These are phyloP conservation scores for Eucalyptus sp. DNA, from an alignment of 345 rosid species.

Conservation along the genomic window DNA sequence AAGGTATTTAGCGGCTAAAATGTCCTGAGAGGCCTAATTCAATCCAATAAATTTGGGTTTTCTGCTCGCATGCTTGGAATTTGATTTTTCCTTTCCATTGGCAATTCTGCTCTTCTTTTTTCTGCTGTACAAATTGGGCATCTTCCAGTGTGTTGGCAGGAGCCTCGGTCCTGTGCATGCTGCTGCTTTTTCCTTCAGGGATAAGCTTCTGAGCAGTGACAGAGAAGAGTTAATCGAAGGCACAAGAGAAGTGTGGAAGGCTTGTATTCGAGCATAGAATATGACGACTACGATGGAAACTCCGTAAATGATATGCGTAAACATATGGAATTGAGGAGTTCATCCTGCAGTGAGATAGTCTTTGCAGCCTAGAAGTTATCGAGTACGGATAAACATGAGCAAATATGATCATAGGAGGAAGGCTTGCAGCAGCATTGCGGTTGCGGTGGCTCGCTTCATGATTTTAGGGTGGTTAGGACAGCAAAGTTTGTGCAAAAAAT, in stretches of 20 bases:
- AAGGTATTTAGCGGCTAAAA: not conserved
- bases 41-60: not conserved
- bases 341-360: not conserved
- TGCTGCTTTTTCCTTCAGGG: conserved; percentile 24
- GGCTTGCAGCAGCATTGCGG: not conserved
- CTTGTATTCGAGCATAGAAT: not conserved
- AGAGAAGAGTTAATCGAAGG: not conserved
- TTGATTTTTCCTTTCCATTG: not conserved
- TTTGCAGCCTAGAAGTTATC: conserved; percentile 27
- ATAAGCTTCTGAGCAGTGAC: not conserved
- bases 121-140: conserved; percentile 29
- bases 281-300: not conserved
- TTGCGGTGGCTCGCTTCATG: not conserved
- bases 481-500: conserved; percentile 27
- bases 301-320: not conserved
- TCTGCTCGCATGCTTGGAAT: not conserved
- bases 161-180: conserved; percentile 19
- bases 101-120: conserved; percentile 35
- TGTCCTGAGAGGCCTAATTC: not conserved
- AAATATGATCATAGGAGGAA: not conserved
- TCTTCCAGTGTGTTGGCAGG: conserved; percentile 29
- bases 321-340: not conserved
- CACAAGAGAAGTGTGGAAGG: not conserved
- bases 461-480: conserved; percentile 22
- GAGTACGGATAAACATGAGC: conserved; percentile 16